phyloP scores from a whole-genome alignment of 495 filamentous ascomycete species.

The Aspergillus homomorphus region DNA sequence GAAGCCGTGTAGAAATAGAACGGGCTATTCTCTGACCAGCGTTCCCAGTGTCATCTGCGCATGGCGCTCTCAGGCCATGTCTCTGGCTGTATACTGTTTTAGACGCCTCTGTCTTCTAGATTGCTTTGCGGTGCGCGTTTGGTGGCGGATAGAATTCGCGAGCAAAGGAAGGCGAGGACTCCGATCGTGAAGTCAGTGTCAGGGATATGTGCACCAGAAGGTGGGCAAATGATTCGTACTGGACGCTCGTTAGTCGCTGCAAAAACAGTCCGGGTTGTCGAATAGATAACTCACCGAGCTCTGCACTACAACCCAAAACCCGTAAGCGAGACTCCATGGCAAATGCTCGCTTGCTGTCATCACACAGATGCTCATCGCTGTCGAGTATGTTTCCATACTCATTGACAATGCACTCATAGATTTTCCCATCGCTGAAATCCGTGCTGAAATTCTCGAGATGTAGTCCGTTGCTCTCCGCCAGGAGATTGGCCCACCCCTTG shows the following conservation, averaged over 20 bases:
- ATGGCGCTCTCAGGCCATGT: no score
- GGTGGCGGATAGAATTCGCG: constrained; percentile 54
- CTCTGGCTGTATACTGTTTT: no score
- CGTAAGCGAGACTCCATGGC: constrained; percentile 30
- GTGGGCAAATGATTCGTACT: constrained; percentile 36
- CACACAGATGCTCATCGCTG: constrained; percentile 7
- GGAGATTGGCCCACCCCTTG: constrained; percentile 51
- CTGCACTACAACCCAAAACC: constrained; percentile 36
- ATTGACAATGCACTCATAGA: constrained; percentile 57
- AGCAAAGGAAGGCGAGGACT: constrained; percentile 60
- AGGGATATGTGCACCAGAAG: constrained; percentile 36
- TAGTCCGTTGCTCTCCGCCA: constrained; percentile 47
- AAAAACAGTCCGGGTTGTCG: background rate
- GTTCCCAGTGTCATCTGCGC: no score
- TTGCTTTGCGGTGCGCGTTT: no score
- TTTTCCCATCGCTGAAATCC: constrained; percentile 54
- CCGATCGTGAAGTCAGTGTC: constrained; percentile 52
- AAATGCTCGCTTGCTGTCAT: background rate
- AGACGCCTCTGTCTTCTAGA: no score
- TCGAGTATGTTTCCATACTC: constrained; percentile 48
- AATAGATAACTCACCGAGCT: constrained; percentile 45
- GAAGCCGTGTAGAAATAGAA: no score
- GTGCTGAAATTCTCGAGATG: constrained; percentile 56
- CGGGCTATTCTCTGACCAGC: no score
- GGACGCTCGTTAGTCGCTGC: constrained; percentile 12